A percentile compares a stretch with the other conserved stretches of the same genome.
Conservation (phyloP, 2,329 filamentous ascomycete species). For the Hymenoscyphus fraxineus region DNA sequence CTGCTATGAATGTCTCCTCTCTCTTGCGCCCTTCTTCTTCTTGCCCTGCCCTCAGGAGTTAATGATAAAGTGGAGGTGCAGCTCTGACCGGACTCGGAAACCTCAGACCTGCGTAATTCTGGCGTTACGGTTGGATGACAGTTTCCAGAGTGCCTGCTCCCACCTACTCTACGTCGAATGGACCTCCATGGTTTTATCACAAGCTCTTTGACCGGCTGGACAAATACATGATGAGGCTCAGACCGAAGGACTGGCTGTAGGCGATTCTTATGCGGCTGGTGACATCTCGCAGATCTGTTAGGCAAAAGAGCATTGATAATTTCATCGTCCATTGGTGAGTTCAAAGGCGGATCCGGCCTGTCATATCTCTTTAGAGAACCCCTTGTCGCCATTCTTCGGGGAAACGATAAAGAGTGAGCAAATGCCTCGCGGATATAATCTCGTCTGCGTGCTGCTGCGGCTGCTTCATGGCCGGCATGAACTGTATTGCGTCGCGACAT, state of each 20-base stretch:
- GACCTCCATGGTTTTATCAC: slow-evolving; percentile 31
- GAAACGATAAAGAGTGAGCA: background rate
- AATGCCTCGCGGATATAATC: slow-evolving; percentile 3
- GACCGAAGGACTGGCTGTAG: slow-evolving; percentile 28
- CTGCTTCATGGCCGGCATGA: slow-evolving; percentile 3
- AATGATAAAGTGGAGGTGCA: slow-evolving; percentile 14
- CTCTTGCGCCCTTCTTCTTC: slow-evolving; percentile 28
- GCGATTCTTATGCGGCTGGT: slow-evolving; percentile 13
- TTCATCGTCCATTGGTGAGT: background rate
- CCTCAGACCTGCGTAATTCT: slow-evolving; percentile 12
- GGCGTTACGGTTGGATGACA: slow-evolving; percentile 16
- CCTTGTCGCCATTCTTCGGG: background rate
- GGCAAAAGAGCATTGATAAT: background rate
- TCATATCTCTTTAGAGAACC: background rate
- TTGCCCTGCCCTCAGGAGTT: slow-evolving; percentile 23
- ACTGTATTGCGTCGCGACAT: slow-evolving; percentile 7
- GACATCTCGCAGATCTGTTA: background rate
- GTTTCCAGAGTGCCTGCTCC: slow-evolving; percentile 23
- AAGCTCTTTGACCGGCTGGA: slow-evolving; percentile 32
- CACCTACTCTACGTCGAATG: slow-evolving; percentile 27
- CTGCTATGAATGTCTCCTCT: slow-evolving; percentile 32
- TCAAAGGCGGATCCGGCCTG: slow-evolving; percentile 1
- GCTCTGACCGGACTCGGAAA: slow-evolving; percentile 16
- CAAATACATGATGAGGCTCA: slow-evolving; percentile 31
- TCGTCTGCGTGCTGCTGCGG: slow-evolving; percentile 7